A percentile compares a stretch with the other conserved stretches of the same genome.
These are phyloP conservation scores for Delonix regia DNA, from an alignment of 306 rosid species.

Conservation along the genomic window DNA sequence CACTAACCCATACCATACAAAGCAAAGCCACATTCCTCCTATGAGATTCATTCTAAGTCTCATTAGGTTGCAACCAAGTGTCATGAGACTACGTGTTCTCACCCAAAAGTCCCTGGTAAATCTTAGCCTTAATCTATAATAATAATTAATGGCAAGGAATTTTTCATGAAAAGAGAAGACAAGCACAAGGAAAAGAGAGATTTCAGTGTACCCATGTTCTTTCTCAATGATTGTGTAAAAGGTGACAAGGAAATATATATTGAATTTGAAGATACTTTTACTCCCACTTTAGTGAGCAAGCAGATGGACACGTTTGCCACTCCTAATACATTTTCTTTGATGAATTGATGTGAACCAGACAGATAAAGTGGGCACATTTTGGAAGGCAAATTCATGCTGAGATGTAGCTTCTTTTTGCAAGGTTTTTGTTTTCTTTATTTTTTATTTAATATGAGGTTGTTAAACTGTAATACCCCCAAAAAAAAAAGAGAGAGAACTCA, in stretches of 20 bases:
- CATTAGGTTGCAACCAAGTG: background rate
- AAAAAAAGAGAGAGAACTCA: too few species aligned
- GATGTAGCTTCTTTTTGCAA: too few species aligned
- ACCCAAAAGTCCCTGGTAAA: background rate
- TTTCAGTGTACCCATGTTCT: background rate
- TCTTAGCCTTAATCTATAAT: background rate
- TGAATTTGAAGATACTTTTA: background rate
- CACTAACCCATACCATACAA: background rate
- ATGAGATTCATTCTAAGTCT: background rate
- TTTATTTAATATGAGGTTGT: too few species aligned
- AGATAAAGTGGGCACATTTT: background rate
- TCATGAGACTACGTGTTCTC: background rate
- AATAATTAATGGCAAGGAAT: background rate
- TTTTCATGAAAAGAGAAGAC: background rate
- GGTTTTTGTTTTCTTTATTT: too few species aligned
- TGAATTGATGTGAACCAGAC: background rate
- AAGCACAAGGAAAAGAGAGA: too few species aligned
- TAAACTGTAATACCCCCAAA: too few species aligned
- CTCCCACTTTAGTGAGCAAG: background rate
- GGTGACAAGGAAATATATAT: background rate
- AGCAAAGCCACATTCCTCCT: background rate
- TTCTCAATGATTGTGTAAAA: background rate
- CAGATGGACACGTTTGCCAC: background rate
- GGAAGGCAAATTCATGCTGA: background rate
- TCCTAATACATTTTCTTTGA: background rate